Base-by-base conservation (phyloP, 2,329 filamentous ascomycete genomes). In the Curvularia eragrostidis region DNA sequence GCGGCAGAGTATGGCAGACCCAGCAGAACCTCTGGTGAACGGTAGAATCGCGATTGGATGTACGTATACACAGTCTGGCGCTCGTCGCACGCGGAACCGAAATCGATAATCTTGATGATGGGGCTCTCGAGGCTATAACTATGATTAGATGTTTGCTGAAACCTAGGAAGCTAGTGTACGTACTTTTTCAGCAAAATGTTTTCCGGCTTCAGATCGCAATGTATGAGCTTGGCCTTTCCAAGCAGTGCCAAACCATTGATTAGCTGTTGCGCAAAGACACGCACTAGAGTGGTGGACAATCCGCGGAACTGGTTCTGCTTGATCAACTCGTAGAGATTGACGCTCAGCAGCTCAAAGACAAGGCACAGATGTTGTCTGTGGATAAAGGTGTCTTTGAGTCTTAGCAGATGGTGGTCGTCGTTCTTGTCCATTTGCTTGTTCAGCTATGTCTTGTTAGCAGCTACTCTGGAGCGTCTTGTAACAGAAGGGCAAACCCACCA, bases 21-120 rank as follows among this genome's bases (percentile, higher is more conserved):
- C n/a, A 99, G 82, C 36, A 99, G 79, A 12, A 99, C 95, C 76
- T 99, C 95, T 1, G 95, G 95, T 0, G 95, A 99, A 63, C 95
- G 89, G 79, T 99, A 99, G 79, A 99, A 99, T 68, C 95, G 86
- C 9, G 95, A 99, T 77, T 99, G 95, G 60, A 99, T 99, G 76
- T 99, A 99, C 5, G 95, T 99, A 77, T 99, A 99, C 26, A 99
- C 95, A 0, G 95, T 99, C 77, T 99, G 95, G 49, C 95, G 89
- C 79, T 99, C 95, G 76, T 99, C 95, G 77, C 95, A 99, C 13
- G 95, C 95, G 36, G 95, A 99, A 42, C 95, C 95, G 74, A 99
- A 99, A 83, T 99, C 95, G 76, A 99, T 99, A 72, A 99, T 97
- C 78, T 99, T 99, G 84, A 99, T 99, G 67, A 99, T 98, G 3